These are phyloP conservation scores for Dryadomyces quercus-mongolicae DNA, from an alignment of 2,329 filamentous ascomycete genomes.

Conservation along the genomic window DNA sequence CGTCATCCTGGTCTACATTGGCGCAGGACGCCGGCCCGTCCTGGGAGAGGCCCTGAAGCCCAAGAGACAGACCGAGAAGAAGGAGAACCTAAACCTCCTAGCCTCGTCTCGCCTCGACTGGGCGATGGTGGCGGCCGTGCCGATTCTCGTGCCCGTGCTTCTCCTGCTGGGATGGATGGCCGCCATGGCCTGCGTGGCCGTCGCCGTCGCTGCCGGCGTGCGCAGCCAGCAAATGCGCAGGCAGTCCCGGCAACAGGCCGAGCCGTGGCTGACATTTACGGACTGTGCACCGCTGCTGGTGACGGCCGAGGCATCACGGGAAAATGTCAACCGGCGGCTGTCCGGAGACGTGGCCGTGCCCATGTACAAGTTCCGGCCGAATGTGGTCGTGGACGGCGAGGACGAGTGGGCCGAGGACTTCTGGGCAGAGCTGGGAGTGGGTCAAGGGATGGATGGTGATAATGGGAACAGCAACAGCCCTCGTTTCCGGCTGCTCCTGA, in stretches of 20 bases:
- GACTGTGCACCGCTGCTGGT: slow-evolving; percentile 68
- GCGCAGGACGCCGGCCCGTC: slow-evolving; percentile 44
- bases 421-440: slow-evolving; percentile 49
- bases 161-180: slow-evolving; percentile 23
- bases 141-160: slow-evolving; percentile 7
- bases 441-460: slow-evolving; percentile 26
- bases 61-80: slow-evolving; percentile 10
- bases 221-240: no score
- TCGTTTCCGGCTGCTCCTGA: slow-evolving; percentile 37
- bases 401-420: slow-evolving; percentile 58
- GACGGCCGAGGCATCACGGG: slow-evolving; percentile 56
- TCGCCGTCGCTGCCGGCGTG: neutral
- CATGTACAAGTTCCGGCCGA: slow-evolving; percentile 60
- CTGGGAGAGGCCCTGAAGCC: slow-evolving; percentile 43
- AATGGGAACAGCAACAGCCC: slow-evolving; percentile 1
- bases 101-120: neutral
- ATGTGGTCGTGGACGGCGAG: slow-evolving; percentile 54
- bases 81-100: neutral
- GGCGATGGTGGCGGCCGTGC: neutral
- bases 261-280: slow-evolving; percentile 12
- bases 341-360: slow-evolving; percentile 38
- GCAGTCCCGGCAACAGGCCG: neutral
- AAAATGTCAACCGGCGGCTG: slow-evolving; percentile 48
- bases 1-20: slow-evolving; percentile 52
- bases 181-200: slow-evolving; percentile 4